phyloP scores from a whole-genome alignment of 129 eudicot genomes.

The Dittrichia graveolens region DNA sequence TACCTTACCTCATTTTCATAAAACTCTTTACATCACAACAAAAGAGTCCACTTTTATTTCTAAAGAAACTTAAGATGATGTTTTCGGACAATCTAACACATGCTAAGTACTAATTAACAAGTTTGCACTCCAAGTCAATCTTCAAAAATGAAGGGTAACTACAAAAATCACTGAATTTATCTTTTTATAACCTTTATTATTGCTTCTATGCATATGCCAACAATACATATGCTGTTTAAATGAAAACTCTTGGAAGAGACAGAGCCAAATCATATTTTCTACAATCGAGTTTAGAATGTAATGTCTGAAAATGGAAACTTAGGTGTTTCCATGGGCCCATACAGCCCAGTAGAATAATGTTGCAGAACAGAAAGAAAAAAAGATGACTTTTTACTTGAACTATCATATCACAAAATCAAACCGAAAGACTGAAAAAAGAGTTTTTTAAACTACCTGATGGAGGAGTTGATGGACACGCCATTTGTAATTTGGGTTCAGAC shows the following conservation, averaged over 20 bases:
- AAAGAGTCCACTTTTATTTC: neutral
- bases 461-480: slow-evolving; percentile 7
- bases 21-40: neutral
- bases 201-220: neutral
- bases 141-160: neutral
- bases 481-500: slow-evolving; percentile 23
- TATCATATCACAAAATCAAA: neutral
- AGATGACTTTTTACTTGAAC: neutral
- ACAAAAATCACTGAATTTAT: neutral
- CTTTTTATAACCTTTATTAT: neutral
- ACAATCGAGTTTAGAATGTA: neutral
- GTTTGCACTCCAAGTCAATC: neutral
- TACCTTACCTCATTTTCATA: slow-evolving; percentile 15
- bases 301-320: neutral
- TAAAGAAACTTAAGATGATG: neutral
- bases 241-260: neutral
- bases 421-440: neutral
- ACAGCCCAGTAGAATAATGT: slow-evolving; percentile 1
- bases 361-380: neutral
- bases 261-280: neutral
- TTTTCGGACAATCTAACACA: slow-evolving; percentile 11
- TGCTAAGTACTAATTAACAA: slow-evolving; percentile 2
- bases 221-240: neutral
- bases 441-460: slow-evolving; percentile 10
- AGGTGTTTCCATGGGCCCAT: neutral